Base-by-base conservation (phyloP, 2,329 filamentous ascomycete species). In the Neofusicoccum parvum region DNA sequence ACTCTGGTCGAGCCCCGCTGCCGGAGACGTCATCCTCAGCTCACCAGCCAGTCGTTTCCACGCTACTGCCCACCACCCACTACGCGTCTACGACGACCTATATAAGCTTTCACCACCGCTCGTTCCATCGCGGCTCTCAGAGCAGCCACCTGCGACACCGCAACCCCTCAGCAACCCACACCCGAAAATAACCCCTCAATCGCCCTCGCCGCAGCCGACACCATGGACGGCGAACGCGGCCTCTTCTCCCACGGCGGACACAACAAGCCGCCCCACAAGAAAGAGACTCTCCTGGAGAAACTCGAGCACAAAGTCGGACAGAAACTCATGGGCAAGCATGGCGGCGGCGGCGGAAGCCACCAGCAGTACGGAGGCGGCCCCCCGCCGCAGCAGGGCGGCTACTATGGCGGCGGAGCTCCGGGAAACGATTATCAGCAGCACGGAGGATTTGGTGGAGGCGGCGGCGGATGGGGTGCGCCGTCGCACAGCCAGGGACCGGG, bases 261-360 rank as follows among this genome's bases (percentile, higher is more conserved):
- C 59, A 53, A 54, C 37, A 34, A 64, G 23, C 37, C 48, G 10
- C 46, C 46, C 37, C 49, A 54, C 49, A 64, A 54, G 41, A 64
- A 64, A 46, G 62, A 54, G 39, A 32, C 49, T 43, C 23, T 64
- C 48, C 62, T 64, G 34, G 48, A 64, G 49, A 64, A 64, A 27
- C 39, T 54, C 48, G 62, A 64, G 62, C 62, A 64, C 49, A 53
- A 53, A 37, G 39, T 54, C 62, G 62, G 46, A 12, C 27, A 64
- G 48, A 64, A 64, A 20, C 49, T 64, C 46, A 39, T 53, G 56
- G 56, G 56, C 37, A 58, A 58, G 36, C 45, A 39, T 3, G 11
- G 14, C 7, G 11, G 14, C 60, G 32, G 32, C 34, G 11, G 14
- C 60, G 32, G 34, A 17, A n/a, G 27, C 2, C 43, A 62, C n/a